Conservation (phyloP, 495 filamentous ascomycete genomes). For the Pyrenopolyporus hunteri region DNA sequence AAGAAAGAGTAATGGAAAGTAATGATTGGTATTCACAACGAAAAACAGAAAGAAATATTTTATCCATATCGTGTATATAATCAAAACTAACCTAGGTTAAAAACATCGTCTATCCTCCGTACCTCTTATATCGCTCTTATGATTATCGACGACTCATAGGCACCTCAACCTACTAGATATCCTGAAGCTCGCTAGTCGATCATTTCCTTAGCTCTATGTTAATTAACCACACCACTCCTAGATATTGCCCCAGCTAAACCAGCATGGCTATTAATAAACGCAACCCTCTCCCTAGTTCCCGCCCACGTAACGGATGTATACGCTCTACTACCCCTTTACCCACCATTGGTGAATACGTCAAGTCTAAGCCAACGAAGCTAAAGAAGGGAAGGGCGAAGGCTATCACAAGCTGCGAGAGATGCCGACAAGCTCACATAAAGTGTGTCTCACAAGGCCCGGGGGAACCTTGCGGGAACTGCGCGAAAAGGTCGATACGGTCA, state of each 20-base stretch:
- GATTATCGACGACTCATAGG: too few relatives aligned
- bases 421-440: slow-evolving; percentile 29
- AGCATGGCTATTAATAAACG: slow-evolving; percentile 7
- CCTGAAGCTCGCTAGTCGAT: too few relatives aligned
- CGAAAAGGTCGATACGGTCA: slow-evolving; percentile 19
- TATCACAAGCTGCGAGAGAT: slow-evolving; percentile 32
- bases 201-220: neutral
- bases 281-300: slow-evolving; percentile 15
- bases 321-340: neutral
- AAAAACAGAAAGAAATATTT: too few relatives aligned
- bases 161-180: too few relatives aligned
- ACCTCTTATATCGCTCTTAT: too few relatives aligned
- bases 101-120: too few relatives aligned
- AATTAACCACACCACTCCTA: neutral
- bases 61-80: too few relatives aligned
- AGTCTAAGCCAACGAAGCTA: slow-evolving; percentile 6
- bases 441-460: slow-evolving; percentile 20
- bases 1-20: too few relatives aligned
- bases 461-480: slow-evolving; percentile 25
- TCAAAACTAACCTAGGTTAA: too few relatives aligned
- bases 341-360: neutral
- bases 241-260: neutral
- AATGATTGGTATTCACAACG: too few relatives aligned
- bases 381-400: slow-evolving; percentile 23
- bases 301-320: neutral